Base-by-base conservation (phyloP, 805 yeast species). In the Pichia scutulata region DNA sequence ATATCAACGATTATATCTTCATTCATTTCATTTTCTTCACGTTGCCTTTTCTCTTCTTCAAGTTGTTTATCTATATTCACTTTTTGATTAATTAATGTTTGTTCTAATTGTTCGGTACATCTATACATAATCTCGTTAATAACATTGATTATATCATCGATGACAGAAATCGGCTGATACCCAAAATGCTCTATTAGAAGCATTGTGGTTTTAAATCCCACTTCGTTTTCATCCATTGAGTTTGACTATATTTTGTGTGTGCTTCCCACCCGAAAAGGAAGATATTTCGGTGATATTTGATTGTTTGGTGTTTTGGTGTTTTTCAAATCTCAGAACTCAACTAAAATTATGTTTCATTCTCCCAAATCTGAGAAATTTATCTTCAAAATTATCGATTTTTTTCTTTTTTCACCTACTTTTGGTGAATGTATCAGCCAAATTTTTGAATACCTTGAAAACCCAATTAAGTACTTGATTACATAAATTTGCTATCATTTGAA, bases 61-160 rank as follows among this genome's bases (percentile, higher is more conserved):
- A n/a, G 36, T 40, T 47, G 52, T 21, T 41, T 49, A 39, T 54
- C 44, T 5, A 59, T 54, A 36, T 55, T 52, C 41, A 50, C 37
- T 44, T 63, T 56, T 46, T 58, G 55, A 28, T 71, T 70, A 12
- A 55, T 58, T 24, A 90, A 67, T 55, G 82, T 84, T 28, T 74
- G 74, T 62, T 87, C 95, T 68, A 90, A 76, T 1, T 88, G 95
- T 44, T 77, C 78, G 0, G 90, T 82, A 60, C 96, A 86, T 57
- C 84, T 82, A 67, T 86, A 85, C 81, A 89, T 77, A 25, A 88
- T 79, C 47, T 82, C 89, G 60, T 89, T 89, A 23, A 88, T 93
- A 1, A 89, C 86, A 65, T 89, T 89, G 57, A 89, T 87, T 13
- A 90, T 83, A 60, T 88, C 96, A 59, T 90, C 97, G 7, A 90